Conservation (phyloP, 2,329 filamentous ascomycete species). For the Dactylellina parvicollis region DNA sequence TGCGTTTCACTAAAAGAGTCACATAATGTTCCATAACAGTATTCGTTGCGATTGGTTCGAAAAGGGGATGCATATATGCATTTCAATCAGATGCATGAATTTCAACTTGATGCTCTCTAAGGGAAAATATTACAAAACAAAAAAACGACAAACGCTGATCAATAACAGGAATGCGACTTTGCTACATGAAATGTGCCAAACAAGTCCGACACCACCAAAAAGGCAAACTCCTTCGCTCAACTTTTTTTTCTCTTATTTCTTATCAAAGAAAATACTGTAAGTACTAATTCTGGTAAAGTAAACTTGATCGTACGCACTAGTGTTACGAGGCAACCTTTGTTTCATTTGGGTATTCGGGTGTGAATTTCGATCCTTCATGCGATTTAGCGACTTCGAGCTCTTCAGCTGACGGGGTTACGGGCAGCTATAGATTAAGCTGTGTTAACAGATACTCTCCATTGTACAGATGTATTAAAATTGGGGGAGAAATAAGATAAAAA, state of each 20-base stretch:
- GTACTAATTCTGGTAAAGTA: neutral
- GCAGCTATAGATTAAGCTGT: constrained; percentile 9
- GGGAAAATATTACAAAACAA: neutral
- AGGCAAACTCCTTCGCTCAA: constrained; percentile 47
- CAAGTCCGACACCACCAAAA: neutral
- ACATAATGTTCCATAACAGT: neutral
- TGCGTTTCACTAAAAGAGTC: neutral
- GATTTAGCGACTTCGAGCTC: constrained; percentile 42
- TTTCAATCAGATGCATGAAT: neutral
- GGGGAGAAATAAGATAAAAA: no score
- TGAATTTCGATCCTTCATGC: constrained; percentile 39
- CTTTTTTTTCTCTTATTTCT: constrained; percentile 7
- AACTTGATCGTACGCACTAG: neutral
- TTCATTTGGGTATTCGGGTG: constrained; percentile 42
- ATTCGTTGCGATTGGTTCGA: neutral
- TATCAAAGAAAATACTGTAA: constrained; percentile 4
- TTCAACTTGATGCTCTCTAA: constrained; percentile 1
- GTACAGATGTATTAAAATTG: no score
- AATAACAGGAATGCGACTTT: neutral
- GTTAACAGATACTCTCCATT: no score
- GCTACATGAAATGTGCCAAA: neutral
- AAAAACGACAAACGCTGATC: neutral
- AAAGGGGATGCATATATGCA: neutral
- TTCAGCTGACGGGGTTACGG: constrained; percentile 48
- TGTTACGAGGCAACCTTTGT: constrained; percentile 47